Percentiles rank a stretch among this genome's conserved stretches.
These are phyloP conservation scores for Lecanicillium sp. DNA, from an alignment of 2,329 filamentous ascomycete species.

Conservation along the genomic window DNA sequence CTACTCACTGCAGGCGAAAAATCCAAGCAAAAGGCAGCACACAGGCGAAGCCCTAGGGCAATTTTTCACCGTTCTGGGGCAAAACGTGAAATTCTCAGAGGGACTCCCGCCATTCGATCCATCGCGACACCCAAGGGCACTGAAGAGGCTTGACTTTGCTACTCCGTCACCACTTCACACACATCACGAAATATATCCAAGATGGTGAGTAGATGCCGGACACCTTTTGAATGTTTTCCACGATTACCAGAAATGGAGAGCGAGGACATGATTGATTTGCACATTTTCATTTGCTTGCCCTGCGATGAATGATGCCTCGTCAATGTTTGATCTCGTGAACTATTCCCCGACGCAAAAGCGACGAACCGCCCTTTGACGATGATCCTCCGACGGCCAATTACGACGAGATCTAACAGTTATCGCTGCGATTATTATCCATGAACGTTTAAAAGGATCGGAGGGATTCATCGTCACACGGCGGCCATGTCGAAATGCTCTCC, in stretches of 20 bases:
- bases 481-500: background rate
- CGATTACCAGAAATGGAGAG: too few species aligned
- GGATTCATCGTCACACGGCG: constrained; percentile 4
- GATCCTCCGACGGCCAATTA: too few species aligned
- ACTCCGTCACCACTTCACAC: constrained; percentile 30
- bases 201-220: constrained; percentile 35
- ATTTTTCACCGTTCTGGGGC: constrained; percentile 26
- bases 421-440: too few species aligned
- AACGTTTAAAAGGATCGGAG: too few species aligned
- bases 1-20: constrained; percentile 12
- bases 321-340: too few species aligned
- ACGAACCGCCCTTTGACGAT: too few species aligned
- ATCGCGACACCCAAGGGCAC: constrained; percentile 27
- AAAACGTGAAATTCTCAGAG: constrained; percentile 26
- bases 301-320: too few species aligned
- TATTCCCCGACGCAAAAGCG: too few species aligned
- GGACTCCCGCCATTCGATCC: constrained; percentile 16
- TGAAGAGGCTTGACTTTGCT: constrained; percentile 19
- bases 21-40: background rate
- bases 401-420: too few species aligned
- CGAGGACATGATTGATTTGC: too few species aligned
- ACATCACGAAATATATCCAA: constrained; percentile 32
- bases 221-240: background rate
- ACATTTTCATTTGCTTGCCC: too few species aligned
- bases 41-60: constrained; percentile 27